Evolutionary conservation across 192 early-diverging fungal genomes (phyloP).

Genomic region (Rhizoclosmatium sp.): DNA sequence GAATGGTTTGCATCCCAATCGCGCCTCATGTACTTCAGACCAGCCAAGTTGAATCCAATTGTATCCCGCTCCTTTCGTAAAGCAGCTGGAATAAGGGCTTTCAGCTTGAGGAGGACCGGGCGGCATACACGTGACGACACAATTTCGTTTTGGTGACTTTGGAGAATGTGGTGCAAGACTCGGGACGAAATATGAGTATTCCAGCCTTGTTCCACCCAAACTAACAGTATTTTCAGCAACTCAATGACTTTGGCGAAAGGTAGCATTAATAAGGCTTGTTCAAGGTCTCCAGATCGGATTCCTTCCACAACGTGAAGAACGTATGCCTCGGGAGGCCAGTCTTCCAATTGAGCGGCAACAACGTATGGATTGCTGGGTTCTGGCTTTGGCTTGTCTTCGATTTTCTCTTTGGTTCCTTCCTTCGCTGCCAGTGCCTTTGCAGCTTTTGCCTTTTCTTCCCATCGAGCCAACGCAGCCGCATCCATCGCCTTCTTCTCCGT

Average conservation of each 20-base stretch:
- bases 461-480: conserved; percentile 29
- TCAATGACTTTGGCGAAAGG: conserved; percentile 83
- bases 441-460: conserved; percentile 21
- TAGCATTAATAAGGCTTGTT: conserved; percentile 88
- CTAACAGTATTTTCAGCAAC: conserved; percentile 78
- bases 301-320: conserved; percentile 80
- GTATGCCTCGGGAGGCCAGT: conserved; percentile 76
- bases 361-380: conserved; percentile 68
- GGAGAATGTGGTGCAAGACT: conserved; percentile 84
- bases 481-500: conserved; percentile 49
- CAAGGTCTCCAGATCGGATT: conserved; percentile 84
- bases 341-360: conserved; percentile 65
- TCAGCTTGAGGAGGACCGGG: conserved; percentile 75
- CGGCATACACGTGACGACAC: conserved; percentile 82
- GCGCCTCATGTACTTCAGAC: conserved; percentile 74
- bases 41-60: conserved; percentile 91
- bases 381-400: conserved; percentile 22
- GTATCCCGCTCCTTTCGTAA: conserved; percentile 79
- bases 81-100: conserved; percentile 64
- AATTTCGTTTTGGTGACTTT: conserved; percentile 90
- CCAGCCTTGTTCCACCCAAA: conserved; percentile 85
- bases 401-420: neutral
- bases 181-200: conserved; percentile 82
- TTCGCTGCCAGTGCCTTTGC: conserved; percentile 1
- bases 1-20: conserved; percentile 74